Evolutionary conservation across 2,329 filamentous ascomycete genomes (phyloP).

Genomic region (Knufia petricola): DNA sequence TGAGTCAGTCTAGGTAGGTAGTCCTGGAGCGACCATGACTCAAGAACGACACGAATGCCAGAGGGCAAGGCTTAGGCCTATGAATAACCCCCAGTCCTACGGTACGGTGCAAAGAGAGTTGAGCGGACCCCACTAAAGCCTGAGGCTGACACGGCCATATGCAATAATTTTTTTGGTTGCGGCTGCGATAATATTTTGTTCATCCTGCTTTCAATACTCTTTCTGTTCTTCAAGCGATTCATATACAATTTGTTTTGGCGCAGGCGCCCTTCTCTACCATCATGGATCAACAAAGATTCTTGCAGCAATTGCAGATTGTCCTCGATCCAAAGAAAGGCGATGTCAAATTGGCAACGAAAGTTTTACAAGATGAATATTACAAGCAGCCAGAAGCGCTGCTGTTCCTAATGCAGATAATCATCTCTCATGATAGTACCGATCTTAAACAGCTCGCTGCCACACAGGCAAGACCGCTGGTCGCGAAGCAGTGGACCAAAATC

Average conservation of each 20-base stretch:
- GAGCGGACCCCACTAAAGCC: too few relatives aligned
- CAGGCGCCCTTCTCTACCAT: slow-evolving; percentile 15
- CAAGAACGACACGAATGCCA: too few relatives aligned
- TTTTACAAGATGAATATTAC: slow-evolving; percentile 91
- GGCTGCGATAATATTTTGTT: not conserved
- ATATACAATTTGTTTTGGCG: not conserved
- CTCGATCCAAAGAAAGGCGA: slow-evolving; percentile 71
- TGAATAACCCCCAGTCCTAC: too few relatives aligned
- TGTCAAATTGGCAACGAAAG: slow-evolving; percentile 80
- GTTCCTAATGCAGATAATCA: slow-evolving; percentile 77
- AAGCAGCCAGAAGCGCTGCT: slow-evolving; percentile 73
- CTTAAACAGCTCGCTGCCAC: slow-evolving; percentile 86
- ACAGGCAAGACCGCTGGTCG: slow-evolving; percentile 71
- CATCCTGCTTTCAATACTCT: not conserved
- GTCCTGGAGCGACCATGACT: too few relatives aligned
- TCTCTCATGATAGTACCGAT: slow-evolving; percentile 60
- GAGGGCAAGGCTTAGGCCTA: too few relatives aligned
- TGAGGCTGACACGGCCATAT: too few relatives aligned
- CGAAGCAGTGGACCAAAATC: slow-evolving; percentile 75
- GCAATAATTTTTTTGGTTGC: not conserved
- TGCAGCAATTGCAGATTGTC: slow-evolving; percentile 76
- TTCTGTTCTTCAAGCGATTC: not conserved
- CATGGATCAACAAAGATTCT: slow-evolving; percentile 77
- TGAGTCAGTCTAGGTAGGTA: too few relatives aligned
- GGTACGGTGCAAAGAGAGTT: too few relatives aligned